A percentile compares a stretch with the other conserved stretches of the same genome.
Conservation (phyloP, 306 rosid species). For the Urtica urens region DNA sequence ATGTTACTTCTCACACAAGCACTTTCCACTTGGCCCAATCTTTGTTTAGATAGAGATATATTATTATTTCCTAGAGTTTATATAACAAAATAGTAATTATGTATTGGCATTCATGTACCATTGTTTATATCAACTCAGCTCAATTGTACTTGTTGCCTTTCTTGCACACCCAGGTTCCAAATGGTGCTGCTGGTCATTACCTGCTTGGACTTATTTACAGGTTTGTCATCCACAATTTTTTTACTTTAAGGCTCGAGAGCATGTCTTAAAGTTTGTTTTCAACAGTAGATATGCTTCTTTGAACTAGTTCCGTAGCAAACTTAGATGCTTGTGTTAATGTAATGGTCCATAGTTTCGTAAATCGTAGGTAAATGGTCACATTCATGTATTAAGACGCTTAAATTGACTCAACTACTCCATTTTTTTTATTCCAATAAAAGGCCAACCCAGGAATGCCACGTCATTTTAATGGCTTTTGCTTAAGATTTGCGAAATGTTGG, state of each 20-base stretch:
- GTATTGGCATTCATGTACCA: no score
- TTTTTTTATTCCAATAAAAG: no score
- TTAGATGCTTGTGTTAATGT: not conserved
- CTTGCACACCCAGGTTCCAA: constrained; percentile 63
- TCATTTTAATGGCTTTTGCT: no score
- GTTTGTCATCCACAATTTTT: constrained; percentile 27
- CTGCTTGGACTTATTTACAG: constrained; percentile 90
- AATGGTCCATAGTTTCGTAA: not conserved
- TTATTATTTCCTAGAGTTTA: no score
- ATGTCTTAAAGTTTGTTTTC: not conserved
- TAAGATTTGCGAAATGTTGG: no score
- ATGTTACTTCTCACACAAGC: not conserved
- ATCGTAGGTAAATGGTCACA: not conserved
- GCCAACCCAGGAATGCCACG: no score
- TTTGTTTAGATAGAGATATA: not conserved
- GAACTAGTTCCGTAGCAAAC: not conserved
- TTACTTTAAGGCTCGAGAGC: not conserved
- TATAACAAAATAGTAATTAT: no score
- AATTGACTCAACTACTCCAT: no score
- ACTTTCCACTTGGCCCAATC: not conserved
- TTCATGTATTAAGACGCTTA: no score
- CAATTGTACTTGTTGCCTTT: constrained; percentile 14
- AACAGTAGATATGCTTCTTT: not conserved
- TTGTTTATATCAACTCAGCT: no score
- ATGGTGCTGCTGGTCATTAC: constrained; percentile 96